Conservation (phyloP, 768 basidiomycete species). For the Coprinopsis marcescibilis region DNA sequence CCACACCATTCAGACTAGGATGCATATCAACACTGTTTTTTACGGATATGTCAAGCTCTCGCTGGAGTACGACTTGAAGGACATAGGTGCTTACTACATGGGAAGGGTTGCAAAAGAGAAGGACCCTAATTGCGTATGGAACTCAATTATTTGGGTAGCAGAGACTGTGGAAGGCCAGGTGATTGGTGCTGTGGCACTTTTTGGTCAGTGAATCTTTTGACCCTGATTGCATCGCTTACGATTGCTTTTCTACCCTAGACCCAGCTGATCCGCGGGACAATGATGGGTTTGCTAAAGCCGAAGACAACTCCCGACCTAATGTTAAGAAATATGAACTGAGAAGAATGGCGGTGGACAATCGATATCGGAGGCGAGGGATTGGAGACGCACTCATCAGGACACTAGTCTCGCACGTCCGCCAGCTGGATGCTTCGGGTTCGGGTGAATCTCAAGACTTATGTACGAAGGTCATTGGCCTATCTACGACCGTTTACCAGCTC, state of each 20-base stretch:
- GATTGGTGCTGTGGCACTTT: not conserved
- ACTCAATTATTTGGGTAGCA: no score
- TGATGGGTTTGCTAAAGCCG: no score
- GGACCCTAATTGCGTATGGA: no score
- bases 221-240: no score
- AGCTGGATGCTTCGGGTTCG: not conserved
- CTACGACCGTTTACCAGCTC: slow-evolving; percentile 15
- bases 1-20: not conserved
- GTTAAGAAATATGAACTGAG: slow-evolving; percentile 15
- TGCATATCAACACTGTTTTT: not conserved
- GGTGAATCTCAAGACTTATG: slow-evolving; percentile 8
- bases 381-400: slow-evolving; percentile 13
- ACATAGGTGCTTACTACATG: slow-evolving; percentile 1
- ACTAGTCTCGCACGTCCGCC: slow-evolving; percentile 8
- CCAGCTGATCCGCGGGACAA: no score
- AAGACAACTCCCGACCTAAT: not conserved
- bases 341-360: slow-evolving; percentile 15
- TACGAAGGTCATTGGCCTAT: slow-evolving; percentile 11
- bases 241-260: no score
- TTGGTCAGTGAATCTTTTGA: not conserved
- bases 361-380: slow-evolving; percentile 15
- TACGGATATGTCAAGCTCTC: not conserved
- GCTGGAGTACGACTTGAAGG: slow-evolving; percentile 3
- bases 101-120: not conserved
- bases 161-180: not conserved